phyloP scores from a whole-genome alignment of 768 basidiomycete species.

The Macrolepiota albuminosa region DNA sequence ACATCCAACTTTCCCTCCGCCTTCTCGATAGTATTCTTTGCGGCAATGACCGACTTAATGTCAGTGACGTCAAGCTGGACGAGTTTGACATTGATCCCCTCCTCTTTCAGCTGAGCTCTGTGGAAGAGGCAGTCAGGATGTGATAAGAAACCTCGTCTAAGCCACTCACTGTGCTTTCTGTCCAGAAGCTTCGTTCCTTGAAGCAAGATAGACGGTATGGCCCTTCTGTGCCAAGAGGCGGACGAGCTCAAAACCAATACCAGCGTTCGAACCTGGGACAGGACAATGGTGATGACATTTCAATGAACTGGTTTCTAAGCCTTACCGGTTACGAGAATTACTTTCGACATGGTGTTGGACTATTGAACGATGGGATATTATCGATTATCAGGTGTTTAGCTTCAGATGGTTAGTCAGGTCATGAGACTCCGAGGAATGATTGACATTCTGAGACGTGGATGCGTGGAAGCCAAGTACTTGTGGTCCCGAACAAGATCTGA shows the following conservation, averaged over 20 bases:
- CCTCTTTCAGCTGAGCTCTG: slow-evolving; percentile 17
- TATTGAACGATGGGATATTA: neutral
- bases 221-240: slow-evolving; percentile 37
- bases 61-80: slow-evolving; percentile 38
- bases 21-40: slow-evolving; percentile 30
- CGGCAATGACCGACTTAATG: slow-evolving; percentile 26
- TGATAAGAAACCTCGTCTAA: neutral
- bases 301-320: neutral
- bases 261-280: slow-evolving; percentile 35
- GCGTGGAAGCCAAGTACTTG: neutral
- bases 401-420: neutral
- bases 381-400: neutral
- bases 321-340: slow-evolving; percentile 18
- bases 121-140: neutral
- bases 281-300: neutral
- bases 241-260: slow-evolving; percentile 43
- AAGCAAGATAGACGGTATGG: slow-evolving; percentile 39
- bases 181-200: slow-evolving; percentile 35
- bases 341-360: slow-evolving; percentile 5
- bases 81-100: slow-evolving; percentile 21
- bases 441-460: neutral
- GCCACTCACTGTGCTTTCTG: slow-evolving; percentile 34
- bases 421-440: neutral
- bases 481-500: neutral
- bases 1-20: slow-evolving; percentile 38